A percentile compares a stretch with the other conserved stretches of the same genome.
phyloP scores from a whole-genome alignment of 352 stramenopile species.

The Globisporangium middletonii region DNA sequence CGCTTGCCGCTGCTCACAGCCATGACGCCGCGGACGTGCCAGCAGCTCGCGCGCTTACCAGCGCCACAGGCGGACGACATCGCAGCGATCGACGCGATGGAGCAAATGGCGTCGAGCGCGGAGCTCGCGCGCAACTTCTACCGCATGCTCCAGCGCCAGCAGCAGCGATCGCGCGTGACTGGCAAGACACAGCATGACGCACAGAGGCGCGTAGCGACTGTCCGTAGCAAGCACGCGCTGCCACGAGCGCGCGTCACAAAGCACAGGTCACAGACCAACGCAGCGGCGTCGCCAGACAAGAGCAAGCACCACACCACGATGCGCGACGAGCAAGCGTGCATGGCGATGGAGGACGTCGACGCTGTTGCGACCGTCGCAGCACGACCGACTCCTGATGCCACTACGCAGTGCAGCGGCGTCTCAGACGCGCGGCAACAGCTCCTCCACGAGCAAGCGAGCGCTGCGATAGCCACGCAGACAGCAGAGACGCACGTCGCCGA shows the following conservation, averaged over 20 bases:
- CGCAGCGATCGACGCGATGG: slow-evolving; percentile 33
- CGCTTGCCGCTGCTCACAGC: slow-evolving; percentile 39
- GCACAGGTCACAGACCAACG: no score
- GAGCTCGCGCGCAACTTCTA: slow-evolving; percentile 26
- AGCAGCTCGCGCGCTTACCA: slow-evolving; percentile 32
- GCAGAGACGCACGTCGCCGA: slow-evolving; percentile 34
- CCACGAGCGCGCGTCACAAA: no score
- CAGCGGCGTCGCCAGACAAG: not conserved
- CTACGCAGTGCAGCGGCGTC: not conserved
- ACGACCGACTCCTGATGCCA: not conserved
- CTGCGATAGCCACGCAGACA: slow-evolving; percentile 10
- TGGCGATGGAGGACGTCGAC: slow-evolving; percentile 27
- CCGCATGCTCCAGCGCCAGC: slow-evolving; percentile 20
- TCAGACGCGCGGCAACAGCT: not conserved
- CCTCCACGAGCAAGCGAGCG: slow-evolving; percentile 5
- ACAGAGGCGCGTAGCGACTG: no score
- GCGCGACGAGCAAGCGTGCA: slow-evolving; percentile 21
- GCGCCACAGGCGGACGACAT: slow-evolving; percentile 28
- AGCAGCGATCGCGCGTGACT: not conserved
- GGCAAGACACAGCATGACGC: not conserved
- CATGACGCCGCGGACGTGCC: slow-evolving; percentile 41
- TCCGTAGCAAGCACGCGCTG: not conserved
- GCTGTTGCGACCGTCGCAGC: not conserved
- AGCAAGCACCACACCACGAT: not conserved
- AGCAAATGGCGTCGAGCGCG: slow-evolving; percentile 24